phyloP scores from a whole-genome alignment of 2,329 filamentous ascomycete species.

The Pseudogymnoascus sp. region DNA sequence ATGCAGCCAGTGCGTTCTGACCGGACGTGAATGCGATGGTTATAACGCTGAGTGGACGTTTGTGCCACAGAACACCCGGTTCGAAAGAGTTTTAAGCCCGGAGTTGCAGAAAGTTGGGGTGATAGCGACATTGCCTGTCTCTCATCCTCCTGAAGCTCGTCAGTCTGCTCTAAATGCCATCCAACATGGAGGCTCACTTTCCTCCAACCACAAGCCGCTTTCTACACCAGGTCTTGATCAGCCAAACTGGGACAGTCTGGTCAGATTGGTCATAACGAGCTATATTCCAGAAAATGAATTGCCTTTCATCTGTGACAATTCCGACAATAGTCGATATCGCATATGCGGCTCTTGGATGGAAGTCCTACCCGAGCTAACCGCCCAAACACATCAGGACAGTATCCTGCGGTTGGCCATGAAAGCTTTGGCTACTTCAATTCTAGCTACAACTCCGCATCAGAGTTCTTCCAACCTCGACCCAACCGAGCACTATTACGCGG shows the following conservation, averaged over 20 bases:
- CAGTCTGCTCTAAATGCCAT: not conserved
- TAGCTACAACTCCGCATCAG: not conserved
- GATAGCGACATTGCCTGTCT: not conserved
- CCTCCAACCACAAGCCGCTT: not conserved
- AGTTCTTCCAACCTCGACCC: not conserved
- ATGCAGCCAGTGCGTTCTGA: slow-evolving; percentile 23
- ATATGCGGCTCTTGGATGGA: slow-evolving; percentile 37
- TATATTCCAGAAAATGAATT: slow-evolving; percentile 14
- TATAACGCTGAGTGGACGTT: slow-evolving; percentile 21
- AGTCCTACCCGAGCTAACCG: slow-evolving; percentile 29
- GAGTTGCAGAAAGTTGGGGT: not conserved
- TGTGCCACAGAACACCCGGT: slow-evolving; percentile 12
- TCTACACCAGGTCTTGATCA: not conserved
- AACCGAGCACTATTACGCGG: not conserved
- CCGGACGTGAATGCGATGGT: slow-evolving; percentile 21
- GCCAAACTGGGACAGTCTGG: not conserved
- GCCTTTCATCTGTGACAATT: slow-evolving; percentile 4
- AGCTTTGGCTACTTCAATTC: not conserved
- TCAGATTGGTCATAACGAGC: not conserved
- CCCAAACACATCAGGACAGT: slow-evolving; percentile 10
- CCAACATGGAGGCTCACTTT: not conserved
- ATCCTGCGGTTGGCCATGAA: not conserved
- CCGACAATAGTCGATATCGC: slow-evolving; percentile 15
- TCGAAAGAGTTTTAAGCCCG: not conserved
- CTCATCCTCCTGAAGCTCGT: not conserved